Evolutionary conservation across 2,329 filamentous ascomycete species (phyloP), one percentile per base, ranked within the genome.

Genomic region (Neonectria neomacrospora): DNA sequence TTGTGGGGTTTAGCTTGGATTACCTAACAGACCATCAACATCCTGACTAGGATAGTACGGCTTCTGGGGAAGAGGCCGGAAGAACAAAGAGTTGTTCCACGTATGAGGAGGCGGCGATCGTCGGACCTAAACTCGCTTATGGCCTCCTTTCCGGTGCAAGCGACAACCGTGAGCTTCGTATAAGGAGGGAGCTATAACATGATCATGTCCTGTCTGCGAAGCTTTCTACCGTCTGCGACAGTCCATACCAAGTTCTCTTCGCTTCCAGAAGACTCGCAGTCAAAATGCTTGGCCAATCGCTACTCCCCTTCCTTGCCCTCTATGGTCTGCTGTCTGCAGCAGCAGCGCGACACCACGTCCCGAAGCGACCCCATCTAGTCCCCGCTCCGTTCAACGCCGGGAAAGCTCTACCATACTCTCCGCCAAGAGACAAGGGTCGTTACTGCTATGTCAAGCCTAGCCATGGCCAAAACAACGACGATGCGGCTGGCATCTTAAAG

Each of bases 371-470:
- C 6, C 50, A 65, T 2, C 11, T 73, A 12, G 60, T 62, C 14
- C 63, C 67, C 10, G 54, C 66, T 2, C 71, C 71, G 1, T 71
- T 67, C 28, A 59, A 66, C 30, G 58, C 64, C 3, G 71, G 69
- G 1, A 52, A 64, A 3, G 30, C 50, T 2, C 58, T 72, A n/a
- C 71, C 71, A 0, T 22, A 20, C 2, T 72, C 71, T 9, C 61
- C 68, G 0, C 47, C 65, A 2, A 50, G 67, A 55, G 47, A 63
- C 12, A 64, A 63, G 32, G 58, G 48, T 2, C 62, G 53, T 5
- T 41, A 67, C 7, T 73, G 71, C 18, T 71, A 67, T 11, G 71
- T 72, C 10, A 66, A 70, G 44, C 64, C 71, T 2, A 54, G 59
- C 0, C 53, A 58, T 2, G 67, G 67, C 5, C 55, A 53, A 5